Conservation (phyloP, 306 rosid species). For the Luffa aegyptiaca region DNA sequence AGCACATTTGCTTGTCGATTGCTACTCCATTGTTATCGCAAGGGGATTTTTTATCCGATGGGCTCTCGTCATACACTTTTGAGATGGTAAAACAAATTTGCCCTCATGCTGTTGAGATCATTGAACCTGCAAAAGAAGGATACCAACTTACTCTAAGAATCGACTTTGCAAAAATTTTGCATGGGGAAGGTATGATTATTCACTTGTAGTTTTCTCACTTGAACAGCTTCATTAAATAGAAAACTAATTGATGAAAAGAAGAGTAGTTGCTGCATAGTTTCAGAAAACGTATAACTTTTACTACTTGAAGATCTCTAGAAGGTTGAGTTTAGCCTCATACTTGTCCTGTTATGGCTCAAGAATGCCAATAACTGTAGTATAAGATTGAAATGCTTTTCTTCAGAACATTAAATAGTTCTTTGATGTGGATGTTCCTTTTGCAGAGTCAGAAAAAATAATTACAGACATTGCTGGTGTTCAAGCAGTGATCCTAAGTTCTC, state of each 20-base stretch:
- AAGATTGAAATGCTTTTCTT: neutral
- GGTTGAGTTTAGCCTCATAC: neutral
- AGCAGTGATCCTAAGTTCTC: slow-evolving; percentile 64
- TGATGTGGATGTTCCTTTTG: slow-evolving; percentile 16
- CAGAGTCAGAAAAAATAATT: slow-evolving; percentile 53
- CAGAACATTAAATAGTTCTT: neutral
- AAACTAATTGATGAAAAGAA: neutral
- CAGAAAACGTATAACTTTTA: neutral
- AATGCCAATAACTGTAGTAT: neutral
- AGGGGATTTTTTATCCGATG: slow-evolving; percentile 27
- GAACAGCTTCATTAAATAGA: slow-evolving; percentile 1
- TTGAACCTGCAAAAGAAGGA: slow-evolving; percentile 61
- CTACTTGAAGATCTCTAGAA: neutral
- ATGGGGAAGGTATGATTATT: slow-evolving; percentile 39
- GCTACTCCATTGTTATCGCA: slow-evolving; percentile 56
- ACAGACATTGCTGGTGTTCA: slow-evolving; percentile 51
- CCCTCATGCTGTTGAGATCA: slow-evolving; percentile 40
- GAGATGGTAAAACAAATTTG: slow-evolving; percentile 47
- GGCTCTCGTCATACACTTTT: slow-evolving; percentile 35
- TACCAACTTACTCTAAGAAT: slow-evolving; percentile 62
- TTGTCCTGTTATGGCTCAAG: neutral
- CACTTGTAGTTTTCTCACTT: neutral
- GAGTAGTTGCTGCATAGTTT: neutral
- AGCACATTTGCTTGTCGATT: slow-evolving; percentile 48
- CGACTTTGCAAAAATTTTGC: slow-evolving; percentile 41